These are phyloP conservation scores for Omphalotus olearius DNA, from an alignment of 1,284 basidiomycete genomes.

Conservation along the genomic window DNA sequence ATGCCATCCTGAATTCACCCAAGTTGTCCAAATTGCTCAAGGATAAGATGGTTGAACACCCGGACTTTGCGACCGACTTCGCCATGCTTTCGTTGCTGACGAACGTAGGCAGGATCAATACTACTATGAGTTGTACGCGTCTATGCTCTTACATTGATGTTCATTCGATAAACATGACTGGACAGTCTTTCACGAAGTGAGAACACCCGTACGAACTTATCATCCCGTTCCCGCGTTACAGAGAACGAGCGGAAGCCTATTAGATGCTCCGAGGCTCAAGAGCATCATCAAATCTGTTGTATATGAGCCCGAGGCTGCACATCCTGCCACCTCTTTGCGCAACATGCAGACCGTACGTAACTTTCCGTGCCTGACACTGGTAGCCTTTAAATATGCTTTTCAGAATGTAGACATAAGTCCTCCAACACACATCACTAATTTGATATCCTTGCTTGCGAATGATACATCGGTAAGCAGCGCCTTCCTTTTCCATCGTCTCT, in stretches of 20 bases:
- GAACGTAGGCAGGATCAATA: conserved; percentile 80
- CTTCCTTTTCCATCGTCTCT: background rate
- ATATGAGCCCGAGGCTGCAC: conserved; percentile 37
- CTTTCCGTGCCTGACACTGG: conserved; percentile 12
- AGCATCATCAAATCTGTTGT: conserved; percentile 56
- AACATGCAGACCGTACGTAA: conserved; percentile 44
- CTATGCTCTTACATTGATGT: conserved; percentile 1
- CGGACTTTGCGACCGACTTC: conserved; percentile 70
- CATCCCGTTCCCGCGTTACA: conserved; percentile 82
- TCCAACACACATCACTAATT: conserved; percentile 57
- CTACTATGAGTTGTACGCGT: conserved; percentile 77
- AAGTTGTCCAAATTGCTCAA: conserved; percentile 55
- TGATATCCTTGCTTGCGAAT: conserved; percentile 56
- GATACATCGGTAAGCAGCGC: conserved; percentile 44
- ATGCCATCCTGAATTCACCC: conserved; percentile 61
- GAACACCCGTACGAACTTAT: conserved; percentile 77
- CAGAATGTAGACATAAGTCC: conserved; percentile 48
- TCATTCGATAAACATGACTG: conserved; percentile 10
- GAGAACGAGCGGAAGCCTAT: conserved; percentile 69
- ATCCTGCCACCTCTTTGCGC: conserved; percentile 40
- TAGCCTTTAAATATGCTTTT: conserved; percentile 13
- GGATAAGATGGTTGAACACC: conserved; percentile 66
- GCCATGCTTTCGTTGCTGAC: conserved; percentile 74
- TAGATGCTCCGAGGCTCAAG: conserved; percentile 80
- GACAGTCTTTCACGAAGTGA: conserved; percentile 76